A percentile compares a stretch with the other conserved stretches of the same genome.
Evolutionary conservation across 768 basidiomycete genomes (phyloP).

Genomic region (Amanita molliuscula): DNA sequence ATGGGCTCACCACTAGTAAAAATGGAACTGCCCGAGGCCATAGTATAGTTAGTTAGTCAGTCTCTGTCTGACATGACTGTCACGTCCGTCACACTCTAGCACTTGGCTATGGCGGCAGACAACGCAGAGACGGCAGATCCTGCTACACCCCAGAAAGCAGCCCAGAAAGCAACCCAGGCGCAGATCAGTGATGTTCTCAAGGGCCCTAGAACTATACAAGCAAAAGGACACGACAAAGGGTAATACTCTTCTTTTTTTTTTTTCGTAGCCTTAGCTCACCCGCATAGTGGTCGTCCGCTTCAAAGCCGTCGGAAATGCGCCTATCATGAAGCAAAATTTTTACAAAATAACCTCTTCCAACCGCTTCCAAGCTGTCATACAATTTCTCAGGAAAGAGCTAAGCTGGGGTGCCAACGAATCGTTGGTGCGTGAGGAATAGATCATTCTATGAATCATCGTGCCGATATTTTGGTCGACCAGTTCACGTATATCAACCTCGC

Average conservation of each 20-base stretch:
- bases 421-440: slow-evolving; percentile 41
- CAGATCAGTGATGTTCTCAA: slow-evolving; percentile 42
- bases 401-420: slow-evolving; percentile 83
- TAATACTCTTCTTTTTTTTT: slow-evolving; percentile 13
- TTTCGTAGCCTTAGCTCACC: background rate
- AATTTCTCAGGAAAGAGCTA: slow-evolving; percentile 83
- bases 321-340: slow-evolving; percentile 98
- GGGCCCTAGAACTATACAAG: slow-evolving; percentile 76
- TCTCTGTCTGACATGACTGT: background rate
- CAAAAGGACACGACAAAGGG: slow-evolving; percentile 79
- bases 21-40: no score
- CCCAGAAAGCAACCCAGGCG: slow-evolving; percentile 10
- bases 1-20: no score
- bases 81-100: background rate
- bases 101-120: slow-evolving; percentile 4
- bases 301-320: slow-evolving; percentile 95
- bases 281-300: slow-evolving; percentile 91
- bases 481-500: slow-evolving; percentile 59
- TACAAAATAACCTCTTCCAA: slow-evolving; percentile 96
- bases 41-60: no score
- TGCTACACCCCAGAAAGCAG: no score
- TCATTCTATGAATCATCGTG: slow-evolving; percentile 9
- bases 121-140: background rate
- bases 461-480: slow-evolving; percentile 30
- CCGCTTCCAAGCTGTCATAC: slow-evolving; percentile 90